Evolutionary conservation across 495 filamentous ascomycete genomes (phyloP), one percentile per base, ranked within the genome.

Genomic region (Hypomontagnella monticulosa): DNA sequence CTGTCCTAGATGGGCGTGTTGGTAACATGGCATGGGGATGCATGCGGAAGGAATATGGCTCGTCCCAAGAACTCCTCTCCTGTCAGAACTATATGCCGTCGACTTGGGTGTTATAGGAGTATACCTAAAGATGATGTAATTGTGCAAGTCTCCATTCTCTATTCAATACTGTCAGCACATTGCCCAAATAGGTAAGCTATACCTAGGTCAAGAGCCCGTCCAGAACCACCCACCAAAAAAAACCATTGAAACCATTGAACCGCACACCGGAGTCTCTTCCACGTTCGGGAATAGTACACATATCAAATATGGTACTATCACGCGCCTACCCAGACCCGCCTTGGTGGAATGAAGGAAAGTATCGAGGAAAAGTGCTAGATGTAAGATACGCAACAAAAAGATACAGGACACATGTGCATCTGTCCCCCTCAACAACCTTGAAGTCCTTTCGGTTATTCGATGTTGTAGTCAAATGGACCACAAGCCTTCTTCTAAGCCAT

Each of bases 121-220:
- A 58, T 40, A 34, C 9, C 20, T 32, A 36, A 23, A n/a, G 34
- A 54, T 65, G 62, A 65, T 65, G 62, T 65, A 65, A 65, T 59
- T 65, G 53, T 53, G 32, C 37, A 18, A 64, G 16, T 40, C 19
- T 18, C 46, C 40, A 27, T n/a, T n/a, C n/a, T n/a, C n/a, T n/a
- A n/a, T n/a, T n/a, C n/a, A n/a, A n/a, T n/a, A n/a, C 7, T 57
- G 61, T 47, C 61, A 64, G 61, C 48, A 58, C 1, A 34, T 32
- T 53, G 15, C 61, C 53, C 9, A 37, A 51, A 65, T 49, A 49
- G 62, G 56, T 60, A 66, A 56, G 42, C 9, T 66, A 18, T 58
- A 15, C 51, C 42, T 54, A 15, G 16, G 36, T 11, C n/a, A 38
- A 43, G 46, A 51, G 11, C 27, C 27, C 11, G 36, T 11, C n/a